These are phyloP conservation scores for Babesia caballi DNA, from an alignment of 169 alveolate species.

Conservation along the genomic window DNA sequence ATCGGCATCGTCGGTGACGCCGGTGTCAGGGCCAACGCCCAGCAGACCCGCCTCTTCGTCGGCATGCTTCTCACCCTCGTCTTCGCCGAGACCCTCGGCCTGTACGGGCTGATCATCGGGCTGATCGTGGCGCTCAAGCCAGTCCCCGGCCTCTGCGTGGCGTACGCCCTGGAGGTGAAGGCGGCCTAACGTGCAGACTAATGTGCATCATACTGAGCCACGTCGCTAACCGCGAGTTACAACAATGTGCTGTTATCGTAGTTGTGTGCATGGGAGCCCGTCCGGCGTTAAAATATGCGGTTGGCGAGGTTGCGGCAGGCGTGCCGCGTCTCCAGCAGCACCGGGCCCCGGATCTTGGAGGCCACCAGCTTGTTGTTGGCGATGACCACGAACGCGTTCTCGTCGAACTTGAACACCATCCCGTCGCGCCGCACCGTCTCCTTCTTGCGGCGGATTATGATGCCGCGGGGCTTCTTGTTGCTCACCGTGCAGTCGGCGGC, in stretches of 20 bases:
- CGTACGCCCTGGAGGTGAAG: conserved; percentile 21
- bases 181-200: not conserved
- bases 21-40: conserved; percentile 99
- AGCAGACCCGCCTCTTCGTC: conserved; percentile 96
- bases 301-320: conserved; percentile 70
- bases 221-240: not conserved
- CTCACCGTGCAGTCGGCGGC: conserved; percentile 63
- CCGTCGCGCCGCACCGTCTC: conserved; percentile 78
- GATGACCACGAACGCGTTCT: conserved; percentile 76
- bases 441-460: conserved; percentile 73
- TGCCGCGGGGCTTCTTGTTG: conserved; percentile 75
- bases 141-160: conserved; percentile 58
- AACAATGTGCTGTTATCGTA: not conserved
- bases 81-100: conserved; percentile 98
- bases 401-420: conserved; percentile 78
- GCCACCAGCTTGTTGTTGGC: conserved; percentile 74
- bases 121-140: conserved; percentile 69
- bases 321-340: conserved; percentile 76
- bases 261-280: not conserved
- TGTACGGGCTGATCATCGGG: conserved; percentile 89
- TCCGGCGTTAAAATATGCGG: conserved; percentile 54
- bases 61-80: conserved; percentile 98
- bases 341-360: conserved; percentile 77
- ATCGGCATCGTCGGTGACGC: conserved; percentile 99
- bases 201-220: not conserved